Evolutionary conservation across 805 yeast species (phyloP), one percentile per base, ranked within the genome.

Genomic region (Brettanomyces custersianus): DNA sequence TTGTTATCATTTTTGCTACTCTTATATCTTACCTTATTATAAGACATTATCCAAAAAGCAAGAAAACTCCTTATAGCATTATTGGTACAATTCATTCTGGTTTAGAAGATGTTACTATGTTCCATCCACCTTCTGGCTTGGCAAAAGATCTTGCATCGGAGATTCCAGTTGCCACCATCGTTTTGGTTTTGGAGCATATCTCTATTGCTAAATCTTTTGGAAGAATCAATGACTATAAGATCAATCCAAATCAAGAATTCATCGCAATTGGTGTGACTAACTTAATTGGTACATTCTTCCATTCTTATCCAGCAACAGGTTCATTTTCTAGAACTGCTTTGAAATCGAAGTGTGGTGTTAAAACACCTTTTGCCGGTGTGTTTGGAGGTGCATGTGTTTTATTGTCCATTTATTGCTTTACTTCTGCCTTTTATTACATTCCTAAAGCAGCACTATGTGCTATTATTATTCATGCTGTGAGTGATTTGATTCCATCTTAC

Each of bases 221-320:
- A 38, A 74, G 96, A 60, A 65, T 87, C 46, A 87, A 88, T 54
- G 95, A 85, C 55, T 88, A 88, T 62, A 85, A 84, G 49, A 80
- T 88, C 49, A 73, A 79, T 40, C 95, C 96, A 33, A 90, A 88
- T 61, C 96, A 88, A 66, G 96, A 88, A 59, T 71, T 88, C 37
- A 72, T 88, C 52, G 96, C 96, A 29, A 88, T 88, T 59, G 96
- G 96, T 51, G 83, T 81, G 31, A 80, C 92, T 36, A 88, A 88
- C 61, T 68, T 88, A 56, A 68, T 88, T 47, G 96, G 96, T 47
- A 85, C 95, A 16, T 85, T 87, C 54, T 88, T 88, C 72, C 71
- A 75, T 51, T 95, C 96, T 6, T 88, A 88, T 57, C 96, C 96
- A 7, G 87, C 95, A 6, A 88, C 96, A 4, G 96, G 96, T 31